Percentiles rank a stretch among this genome's conserved stretches.
phyloP scores from a whole-genome alignment of 306 rosid species.

The Vachellia collinsii region DNA sequence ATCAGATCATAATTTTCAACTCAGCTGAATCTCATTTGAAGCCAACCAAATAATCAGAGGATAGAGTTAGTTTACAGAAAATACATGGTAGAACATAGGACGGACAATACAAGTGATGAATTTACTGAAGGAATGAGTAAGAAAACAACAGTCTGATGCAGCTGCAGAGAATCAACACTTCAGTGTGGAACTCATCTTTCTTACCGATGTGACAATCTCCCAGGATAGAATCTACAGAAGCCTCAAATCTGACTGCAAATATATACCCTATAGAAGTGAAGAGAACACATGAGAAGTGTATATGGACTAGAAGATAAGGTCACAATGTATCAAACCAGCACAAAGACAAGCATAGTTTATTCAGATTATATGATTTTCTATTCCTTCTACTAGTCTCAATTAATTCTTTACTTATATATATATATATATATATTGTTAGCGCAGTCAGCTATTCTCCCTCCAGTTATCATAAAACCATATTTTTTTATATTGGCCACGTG shows the following conservation, averaged over 20 bases:
- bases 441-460: background rate
- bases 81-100: slow-evolving; percentile 22
- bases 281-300: slow-evolving; percentile 30
- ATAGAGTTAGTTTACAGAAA: slow-evolving; percentile 26
- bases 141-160: slow-evolving; percentile 31
- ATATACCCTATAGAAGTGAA: slow-evolving; percentile 1
- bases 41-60: slow-evolving; percentile 4
- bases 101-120: background rate
- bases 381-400: background rate
- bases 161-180: slow-evolving; percentile 32
- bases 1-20: slow-evolving; percentile 27
- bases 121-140: slow-evolving; percentile 15
- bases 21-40: slow-evolving; percentile 36
- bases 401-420: background rate
- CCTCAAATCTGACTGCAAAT: slow-evolving; percentile 36
- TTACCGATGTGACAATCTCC: slow-evolving; percentile 29
- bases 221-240: slow-evolving; percentile 37
- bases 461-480: background rate
- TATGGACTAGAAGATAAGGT: slow-evolving; percentile 35
- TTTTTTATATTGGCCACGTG: background rate
- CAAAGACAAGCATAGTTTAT: slow-evolving; percentile 12
- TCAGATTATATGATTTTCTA: background rate
- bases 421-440: background rate
- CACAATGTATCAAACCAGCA: slow-evolving; percentile 37
- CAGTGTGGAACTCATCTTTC: slow-evolving; percentile 28